Percentiles rank a stretch among this genome's conserved stretches.
These are phyloP conservation scores for Asterophora lycoperdoides DNA, from an alignment of 768 basidiomycete species.

Conservation along the genomic window DNA sequence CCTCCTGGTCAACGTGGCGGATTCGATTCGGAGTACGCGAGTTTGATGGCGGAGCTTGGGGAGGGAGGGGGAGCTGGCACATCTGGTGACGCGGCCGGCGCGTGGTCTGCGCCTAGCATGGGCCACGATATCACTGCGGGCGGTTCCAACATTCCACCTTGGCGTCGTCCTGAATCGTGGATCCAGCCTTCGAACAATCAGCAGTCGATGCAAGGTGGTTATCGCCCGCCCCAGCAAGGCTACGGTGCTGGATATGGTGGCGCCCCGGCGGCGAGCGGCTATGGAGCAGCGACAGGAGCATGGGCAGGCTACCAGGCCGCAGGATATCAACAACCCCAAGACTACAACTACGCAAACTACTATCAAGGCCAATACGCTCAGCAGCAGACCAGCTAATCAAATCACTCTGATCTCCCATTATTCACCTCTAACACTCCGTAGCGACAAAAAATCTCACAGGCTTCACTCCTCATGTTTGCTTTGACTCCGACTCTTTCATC, in stretches of 20 bases:
- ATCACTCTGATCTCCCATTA: constrained; percentile 24
- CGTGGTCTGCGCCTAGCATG: constrained; percentile 47
- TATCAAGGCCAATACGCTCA: constrained; percentile 87
- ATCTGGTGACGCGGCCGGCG: constrained; percentile 49
- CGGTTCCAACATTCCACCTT: constrained; percentile 82
- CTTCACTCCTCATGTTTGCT: constrained; percentile 14
- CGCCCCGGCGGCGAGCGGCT: constrained; percentile 33
- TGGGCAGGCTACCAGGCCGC: constrained; percentile 47
- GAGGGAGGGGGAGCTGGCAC: constrained; percentile 56
- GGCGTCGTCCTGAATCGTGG: constrained; percentile 90
- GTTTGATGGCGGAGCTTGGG: constrained; percentile 95
- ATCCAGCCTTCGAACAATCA: constrained; percentile 49
- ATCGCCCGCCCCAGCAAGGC: constrained; percentile 63
- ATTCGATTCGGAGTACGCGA: constrained; percentile 98
- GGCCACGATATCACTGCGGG: constrained; percentile 68
- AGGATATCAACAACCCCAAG: constrained; percentile 54
- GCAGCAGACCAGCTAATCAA: constrained; percentile 50
- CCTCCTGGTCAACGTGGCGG: constrained; percentile 60
- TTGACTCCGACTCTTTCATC: constrained; percentile 9
- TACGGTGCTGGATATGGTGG: constrained; percentile 49
- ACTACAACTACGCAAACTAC: constrained; percentile 84
- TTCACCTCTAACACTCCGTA: constrained; percentile 40
- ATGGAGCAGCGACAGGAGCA: constrained; percentile 39
- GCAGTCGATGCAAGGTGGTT: constrained; percentile 49
- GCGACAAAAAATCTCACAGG: constrained; percentile 36